Conservation (phyloP, 2,329 filamentous ascomycete genomes). For the Thelonectria rubi region DNA sequence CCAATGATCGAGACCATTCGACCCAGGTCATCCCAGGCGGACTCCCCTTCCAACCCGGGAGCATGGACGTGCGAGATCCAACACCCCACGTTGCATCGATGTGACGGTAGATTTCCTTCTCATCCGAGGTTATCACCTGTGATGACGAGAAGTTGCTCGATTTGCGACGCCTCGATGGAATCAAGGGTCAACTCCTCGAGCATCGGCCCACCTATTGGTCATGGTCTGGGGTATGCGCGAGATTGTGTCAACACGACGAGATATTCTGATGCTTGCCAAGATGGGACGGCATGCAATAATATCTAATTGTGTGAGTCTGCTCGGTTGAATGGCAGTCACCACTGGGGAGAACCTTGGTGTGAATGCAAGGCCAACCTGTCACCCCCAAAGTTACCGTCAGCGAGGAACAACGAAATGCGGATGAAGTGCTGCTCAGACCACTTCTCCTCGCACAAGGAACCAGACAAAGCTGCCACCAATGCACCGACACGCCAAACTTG, state of each 20-base stretch:
- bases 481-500: slow-evolving; percentile 5
- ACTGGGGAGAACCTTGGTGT: not conserved
- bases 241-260: slow-evolving; percentile 25
- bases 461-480: slow-evolving; percentile 2
- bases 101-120: slow-evolving; percentile 24
- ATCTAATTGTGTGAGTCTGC: not conserved
- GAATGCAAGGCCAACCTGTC: not conserved
- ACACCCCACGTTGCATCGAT: slow-evolving; percentile 31
- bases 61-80: slow-evolving; percentile 40
- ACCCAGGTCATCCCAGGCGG: slow-evolving; percentile 31
- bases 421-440: not conserved
- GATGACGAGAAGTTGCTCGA: slow-evolving; percentile 24
- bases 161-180: slow-evolving; percentile 17
- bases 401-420: not conserved
- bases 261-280: slow-evolving; percentile 21
- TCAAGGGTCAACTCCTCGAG: slow-evolving; percentile 7
- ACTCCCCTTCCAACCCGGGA: slow-evolving; percentile 40
- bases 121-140: slow-evolving; percentile 33
- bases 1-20: slow-evolving; percentile 42
- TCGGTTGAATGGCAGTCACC: slow-evolving; percentile 3
- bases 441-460: slow-evolving; percentile 5
- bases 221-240: slow-evolving; percentile 24
- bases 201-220: slow-evolving; percentile 2
- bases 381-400: not conserved
- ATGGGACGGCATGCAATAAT: slow-evolving; percentile 13